These are phyloP conservation scores for Straminergon stramineum DNA, from an alignment of 225 moss, liverwort and hornwort species.

Conservation along the genomic window DNA sequence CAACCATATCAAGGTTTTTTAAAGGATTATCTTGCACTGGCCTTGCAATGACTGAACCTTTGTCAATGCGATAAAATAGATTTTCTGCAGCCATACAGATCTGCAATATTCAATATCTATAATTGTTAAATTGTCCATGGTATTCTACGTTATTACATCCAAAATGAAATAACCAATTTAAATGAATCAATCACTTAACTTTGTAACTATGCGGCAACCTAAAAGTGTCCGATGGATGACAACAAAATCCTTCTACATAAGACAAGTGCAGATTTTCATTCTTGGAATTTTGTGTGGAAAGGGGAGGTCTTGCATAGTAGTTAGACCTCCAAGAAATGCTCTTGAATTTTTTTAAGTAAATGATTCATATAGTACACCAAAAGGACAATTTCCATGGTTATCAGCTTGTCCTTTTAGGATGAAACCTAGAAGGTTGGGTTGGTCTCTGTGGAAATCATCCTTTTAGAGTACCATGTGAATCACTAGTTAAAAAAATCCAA, in stretches of 20 bases:
- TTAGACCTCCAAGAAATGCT: not conserved
- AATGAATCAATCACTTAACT: not conserved
- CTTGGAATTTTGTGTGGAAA: rapidly evolving
- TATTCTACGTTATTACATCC: not conserved
- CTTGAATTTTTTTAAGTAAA: not conserved
- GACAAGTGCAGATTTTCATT: not conserved
- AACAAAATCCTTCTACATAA: not conserved
- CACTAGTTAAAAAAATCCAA: no score
- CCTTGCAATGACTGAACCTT: constrained; percentile 54
- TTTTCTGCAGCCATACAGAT: constrained; percentile 73
- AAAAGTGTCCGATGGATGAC: not conserved
- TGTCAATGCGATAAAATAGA: constrained; percentile 56
- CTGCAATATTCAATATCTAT: not conserved
- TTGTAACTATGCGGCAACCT: rapidly evolving
- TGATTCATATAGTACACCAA: not conserved
- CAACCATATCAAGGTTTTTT: constrained; percentile 64
- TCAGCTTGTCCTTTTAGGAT: rapidly evolving
- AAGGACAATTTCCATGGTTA: not conserved
- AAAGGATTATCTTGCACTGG: constrained; percentile 53
- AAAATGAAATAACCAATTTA: not conserved
- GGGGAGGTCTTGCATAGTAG: not conserved
- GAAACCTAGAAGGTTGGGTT: no score
- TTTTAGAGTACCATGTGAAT: no score
- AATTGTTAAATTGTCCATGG: not conserved
- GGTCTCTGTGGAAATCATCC: no score